Evolutionary conservation across 2,329 filamentous ascomycete genomes (phyloP).

Genomic region (Nothophoma quercina): DNA sequence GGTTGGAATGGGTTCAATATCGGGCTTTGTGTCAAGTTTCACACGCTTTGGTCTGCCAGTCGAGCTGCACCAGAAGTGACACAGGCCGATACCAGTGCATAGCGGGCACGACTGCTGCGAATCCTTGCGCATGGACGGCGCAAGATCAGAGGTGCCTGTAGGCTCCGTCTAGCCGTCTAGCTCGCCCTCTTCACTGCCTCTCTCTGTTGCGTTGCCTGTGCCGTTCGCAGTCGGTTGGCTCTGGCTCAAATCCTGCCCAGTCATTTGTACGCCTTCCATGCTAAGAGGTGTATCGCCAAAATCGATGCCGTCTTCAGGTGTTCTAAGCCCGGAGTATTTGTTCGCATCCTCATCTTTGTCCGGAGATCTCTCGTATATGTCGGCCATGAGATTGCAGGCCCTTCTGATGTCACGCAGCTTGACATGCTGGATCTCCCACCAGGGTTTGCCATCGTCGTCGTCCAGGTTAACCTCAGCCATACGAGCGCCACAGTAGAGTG

Average conservation of each 20-base stretch:
- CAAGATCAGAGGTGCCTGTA: background rate
- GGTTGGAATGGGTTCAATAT: background rate
- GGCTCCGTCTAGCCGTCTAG: slow-evolving; percentile 48
- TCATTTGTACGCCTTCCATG: slow-evolving; percentile 34
- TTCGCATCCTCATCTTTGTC: slow-evolving; percentile 51
- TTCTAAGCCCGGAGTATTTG: slow-evolving; percentile 56
- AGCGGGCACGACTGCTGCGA: background rate
- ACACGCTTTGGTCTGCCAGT: background rate
- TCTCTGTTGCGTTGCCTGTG: slow-evolving; percentile 29
- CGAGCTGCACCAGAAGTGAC: slow-evolving; percentile 1
- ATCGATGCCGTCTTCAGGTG: slow-evolving; percentile 48
- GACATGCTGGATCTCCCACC: slow-evolving; percentile 85
- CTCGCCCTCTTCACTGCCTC: slow-evolving; percentile 57
- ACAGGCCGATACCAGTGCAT: background rate
- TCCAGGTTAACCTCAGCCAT: slow-evolving; percentile 75
- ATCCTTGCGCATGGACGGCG: background rate
- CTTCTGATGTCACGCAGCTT: slow-evolving; percentile 72
- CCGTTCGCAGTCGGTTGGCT: slow-evolving; percentile 33
- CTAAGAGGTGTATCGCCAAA: slow-evolving; percentile 43
- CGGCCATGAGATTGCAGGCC: slow-evolving; percentile 79
- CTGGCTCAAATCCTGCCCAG: slow-evolving; percentile 24
- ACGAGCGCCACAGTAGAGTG: slow-evolving; percentile 85
- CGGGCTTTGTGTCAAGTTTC: background rate
- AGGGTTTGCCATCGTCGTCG: slow-evolving; percentile 76
- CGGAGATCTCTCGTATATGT: slow-evolving; percentile 55